Percentiles rank a stretch among this genome's conserved stretches.
phyloP scores from a whole-genome alignment of 2,329 filamentous ascomycete genomes.

The Xenoacremonium recifei region DNA sequence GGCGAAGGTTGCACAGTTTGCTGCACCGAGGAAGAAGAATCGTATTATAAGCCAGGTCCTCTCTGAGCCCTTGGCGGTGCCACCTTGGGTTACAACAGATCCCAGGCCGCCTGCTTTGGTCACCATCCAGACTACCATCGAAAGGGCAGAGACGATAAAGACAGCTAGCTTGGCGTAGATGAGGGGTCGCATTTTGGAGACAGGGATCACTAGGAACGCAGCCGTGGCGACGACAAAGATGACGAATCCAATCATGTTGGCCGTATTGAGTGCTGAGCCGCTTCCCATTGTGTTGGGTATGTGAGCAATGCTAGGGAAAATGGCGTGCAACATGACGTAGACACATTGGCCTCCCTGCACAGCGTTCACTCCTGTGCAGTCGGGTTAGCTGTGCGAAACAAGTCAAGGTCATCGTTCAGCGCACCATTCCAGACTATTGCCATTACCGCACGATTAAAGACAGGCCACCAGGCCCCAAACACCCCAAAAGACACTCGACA shows the following conservation, averaged over 20 bases:
- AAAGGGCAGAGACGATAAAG: slow-evolving; percentile 35
- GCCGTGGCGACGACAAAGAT: slow-evolving; percentile 41
- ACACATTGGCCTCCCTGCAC: slow-evolving; percentile 33
- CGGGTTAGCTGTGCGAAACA: too few relatives aligned
- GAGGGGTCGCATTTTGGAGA: slow-evolving; percentile 15
- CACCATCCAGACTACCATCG: slow-evolving; percentile 35
- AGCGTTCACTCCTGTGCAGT: too few relatives aligned
- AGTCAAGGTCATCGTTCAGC: too few relatives aligned
- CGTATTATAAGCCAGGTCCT: too few relatives aligned
- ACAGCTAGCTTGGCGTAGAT: slow-evolving; percentile 29
- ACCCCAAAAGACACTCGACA: too few relatives aligned
- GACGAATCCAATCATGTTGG: slow-evolving; percentile 40
- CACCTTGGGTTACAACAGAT: too few relatives aligned
- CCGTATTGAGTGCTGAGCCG: slow-evolving; percentile 38
- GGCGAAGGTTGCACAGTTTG: too few relatives aligned
- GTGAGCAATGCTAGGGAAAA: slow-evolving; percentile 38
- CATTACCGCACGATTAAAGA: too few relatives aligned
- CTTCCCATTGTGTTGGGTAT: slow-evolving; percentile 39
- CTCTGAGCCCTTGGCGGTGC: too few relatives aligned
- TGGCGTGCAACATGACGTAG: slow-evolving; percentile 37
- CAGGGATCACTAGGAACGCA: slow-evolving; percentile 36
- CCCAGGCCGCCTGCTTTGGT: slow-evolving; percentile 11
- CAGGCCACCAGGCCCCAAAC: too few relatives aligned
- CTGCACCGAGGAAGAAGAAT: too few relatives aligned
- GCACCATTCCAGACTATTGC: too few relatives aligned